Evolutionary conservation across 1,284 basidiomycete genomes (phyloP), one percentile per base, ranked within the genome.

Genomic region (Ceratobasidium sp.): DNA sequence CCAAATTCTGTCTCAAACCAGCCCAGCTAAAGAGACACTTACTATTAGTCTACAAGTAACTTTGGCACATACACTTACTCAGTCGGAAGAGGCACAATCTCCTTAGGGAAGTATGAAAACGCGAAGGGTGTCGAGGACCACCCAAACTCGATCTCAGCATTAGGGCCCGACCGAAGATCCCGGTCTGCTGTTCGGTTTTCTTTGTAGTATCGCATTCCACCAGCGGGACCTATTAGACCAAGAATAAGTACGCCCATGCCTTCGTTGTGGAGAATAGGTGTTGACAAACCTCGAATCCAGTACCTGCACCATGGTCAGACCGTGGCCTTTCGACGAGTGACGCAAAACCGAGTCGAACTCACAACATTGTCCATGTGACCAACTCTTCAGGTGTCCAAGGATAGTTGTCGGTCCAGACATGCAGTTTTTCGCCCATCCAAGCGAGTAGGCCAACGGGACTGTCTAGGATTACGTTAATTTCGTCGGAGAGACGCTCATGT

Each of bases 381-480:
- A 78, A 64, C 48, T 78, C 78, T 24, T 78, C 78, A 11, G 74
- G 50, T 50, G 78, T 75, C 77, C 78, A 78, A 27, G 75, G 74
- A 41, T 78, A 78, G 33, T 66, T 59, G 54, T 77, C 78, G 15
- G 77, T 71, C 77, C 78, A 77, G 14, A 59, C 51, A 48, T 76
- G 53, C 22, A 75, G 66, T 56, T 78, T 78, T 74, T 78, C 77
- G 44, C 75, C 74, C n/a, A 78, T 74, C 77, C 78, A 78, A 22
- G 78, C 77, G 19, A 78, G 64, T 9, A 78, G 67, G 17, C 75
- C 78, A 5, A 73, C 67, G 15, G 77, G 78, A 44, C 76, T 77
- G 60, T 77, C 76, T 76, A 44, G 19, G 36, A 8, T n/a, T 31
- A n/a, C 29, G 33, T 60, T 24, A 71, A 29, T 29, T 5, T 11